Evolutionary conservation across 371 early-diverging fungal species (phyloP), one percentile per base, ranked within the genome.

Genomic region (Capniomyces stellatus): DNA sequence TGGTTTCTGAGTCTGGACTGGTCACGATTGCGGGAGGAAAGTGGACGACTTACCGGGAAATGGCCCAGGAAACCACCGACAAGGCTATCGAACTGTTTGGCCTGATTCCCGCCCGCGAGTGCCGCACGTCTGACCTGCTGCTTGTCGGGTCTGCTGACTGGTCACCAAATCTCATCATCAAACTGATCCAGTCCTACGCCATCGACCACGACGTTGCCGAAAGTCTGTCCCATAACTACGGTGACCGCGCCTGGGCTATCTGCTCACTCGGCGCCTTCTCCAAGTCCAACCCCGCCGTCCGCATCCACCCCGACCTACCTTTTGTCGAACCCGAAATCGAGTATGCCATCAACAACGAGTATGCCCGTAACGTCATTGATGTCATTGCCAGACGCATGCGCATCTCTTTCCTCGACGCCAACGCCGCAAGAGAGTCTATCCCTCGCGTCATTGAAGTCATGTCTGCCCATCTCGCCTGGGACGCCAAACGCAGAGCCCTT

Each of bases 21-120:
- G 66, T 99, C 55, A 94, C 98, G 4, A 85, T 99, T 63, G 88
- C 98, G 19, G 99, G 99, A 57, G 99, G 99, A 52, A 99, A 99
- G 67, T 99, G 99, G 99, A 99, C 99, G 1, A 98, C 98, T 1
- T 98, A 92, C 71, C 83, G 99, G 58, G 82, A 83, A 54, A 98
- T 98, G 98, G 99, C 99, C 24, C 78, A 92, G 62, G 96, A 98
- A 60, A 88, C 98, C 0, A 80, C 98, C 30, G 92, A 96, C 64
- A 63, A 72, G 54, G 98, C 98, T 15, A 79, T 98, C 31, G 64
- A 79, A 54, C 72, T 66, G 18, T 91, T 81, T 62, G 66, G 48
- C 4, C 72, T 87, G 25, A 60, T 71, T 30, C 81, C 84, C 2
- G 55, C 59, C n/a, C 61, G 64, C n/a, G 61, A 52, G 31, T 86